Evolutionary conservation across 352 stramenopile species (phyloP), one percentile per base, ranked within the genome.

Genomic region (Phytophthora uliginosa): DNA sequence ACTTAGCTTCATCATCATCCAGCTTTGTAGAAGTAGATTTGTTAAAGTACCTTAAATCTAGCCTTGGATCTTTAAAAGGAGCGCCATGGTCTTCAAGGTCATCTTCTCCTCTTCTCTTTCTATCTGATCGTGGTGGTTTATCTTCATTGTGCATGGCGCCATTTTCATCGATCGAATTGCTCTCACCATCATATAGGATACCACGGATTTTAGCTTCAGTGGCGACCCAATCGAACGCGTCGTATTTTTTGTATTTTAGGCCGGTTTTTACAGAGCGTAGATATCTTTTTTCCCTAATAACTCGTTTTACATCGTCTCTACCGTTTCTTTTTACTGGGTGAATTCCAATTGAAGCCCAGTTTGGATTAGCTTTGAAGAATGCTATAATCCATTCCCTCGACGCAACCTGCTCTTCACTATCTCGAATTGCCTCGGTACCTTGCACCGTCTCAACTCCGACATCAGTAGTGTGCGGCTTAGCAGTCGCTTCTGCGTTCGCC

Each of bases 161-260:
- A 40, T 47, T 17, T 48, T 57, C 62, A 48, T 69, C 62, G 26
- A 69, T 56, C 22, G 36, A 57, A 34, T 69, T 54, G 36, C 50
- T 61, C 20, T 61, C 62, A 6, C 20, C 62, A 48, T 69, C 52
- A 12, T 51, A 42, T 13, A 34, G 42, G 7, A 69, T 62, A 56
- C 50, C 26, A 12, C 38, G 36, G 33, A 69, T 62, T 7, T 56
- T 33, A 12, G 31, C 20, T 26, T 26, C 53, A 45, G 62, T 69
- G 15, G 36, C 52, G 4, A 69, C 12, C 62, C 62, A 69, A 28
- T 62, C 62, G 24, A 69, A 45, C 18, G 17, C 38, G 8, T 34
- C 22, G 15, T 48, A 61, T n/a, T 28, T 12, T 24, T 62, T 47
- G 47, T 34, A 50, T 47, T 56, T 66, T 22, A 24, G 13, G 26